Evolutionary conservation across 768 basidiomycete genomes (phyloP), one percentile per base, ranked within the genome.

Genomic region (Holtermannia corniformis): DNA sequence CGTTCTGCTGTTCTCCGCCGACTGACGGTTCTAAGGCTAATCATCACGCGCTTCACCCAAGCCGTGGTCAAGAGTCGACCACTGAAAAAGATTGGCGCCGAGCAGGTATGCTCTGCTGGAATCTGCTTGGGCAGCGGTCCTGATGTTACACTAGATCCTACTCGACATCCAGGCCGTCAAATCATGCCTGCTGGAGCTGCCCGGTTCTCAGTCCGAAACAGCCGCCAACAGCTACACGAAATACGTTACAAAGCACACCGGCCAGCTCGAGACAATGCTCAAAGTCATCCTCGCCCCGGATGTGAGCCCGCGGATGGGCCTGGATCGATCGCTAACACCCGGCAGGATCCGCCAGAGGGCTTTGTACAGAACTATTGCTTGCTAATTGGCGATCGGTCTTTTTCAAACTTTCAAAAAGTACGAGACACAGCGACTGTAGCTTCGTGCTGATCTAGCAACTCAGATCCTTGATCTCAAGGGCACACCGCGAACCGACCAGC

Each of bases 371-470:
- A 96, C 65, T 99, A 97, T 67, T 91, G 88, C 5, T 78, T 96
- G 22, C 78, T 96, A 52, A 87, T 99, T 57, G 88, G 88, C 21
- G 93, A 96, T 72, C 84, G 86, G 4, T 92, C 91, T 1, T 92
- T 92, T 72, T 85, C 85, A 25, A 97, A 97, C 73, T 99, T 99
- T 76, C 95, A 97, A 76, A 99, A 99, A 82, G 90, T 85, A 27
- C 37, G 73, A 50, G n/a, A n/a, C n/a, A n/a, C n/a, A n/a, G n/a
- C n/a, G n/a, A n/a, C n/a, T n/a, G n/a, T 26, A 12, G 5, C 21
- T 44, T 44, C 37, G 13, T 45, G 27, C 2, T 26, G n/a, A 44
- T 44, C 3, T 24, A 4, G 13, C n/a, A 12, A 20, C n/a, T 14
- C 55, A 95, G 91, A 87, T 96, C 50, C 79, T 96, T 16, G 92